phyloP scores from a whole-genome alignment of 2,329 filamentous ascomycete species.

The Claviceps sp. region DNA sequence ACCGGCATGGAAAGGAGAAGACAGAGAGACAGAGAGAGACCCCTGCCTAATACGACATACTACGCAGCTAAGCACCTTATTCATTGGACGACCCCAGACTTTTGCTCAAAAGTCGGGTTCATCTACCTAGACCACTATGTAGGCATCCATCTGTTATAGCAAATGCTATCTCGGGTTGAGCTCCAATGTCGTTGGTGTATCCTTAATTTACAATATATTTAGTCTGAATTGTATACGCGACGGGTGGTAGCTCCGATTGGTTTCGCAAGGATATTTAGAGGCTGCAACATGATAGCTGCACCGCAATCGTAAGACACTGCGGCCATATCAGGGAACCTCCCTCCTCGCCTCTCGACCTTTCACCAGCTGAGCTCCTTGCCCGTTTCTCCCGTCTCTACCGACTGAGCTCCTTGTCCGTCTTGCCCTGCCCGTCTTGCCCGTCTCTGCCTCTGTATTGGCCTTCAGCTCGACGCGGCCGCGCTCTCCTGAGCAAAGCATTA shows the following conservation, averaged over 20 bases:
- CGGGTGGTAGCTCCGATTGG: background rate
- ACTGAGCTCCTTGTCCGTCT: constrained; percentile 6
- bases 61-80: too few relatives aligned
- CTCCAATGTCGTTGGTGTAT: constrained; percentile 1
- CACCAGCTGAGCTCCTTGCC: background rate
- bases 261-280: background rate
- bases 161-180: background rate
- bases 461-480: constrained; percentile 13
- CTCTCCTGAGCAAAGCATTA: constrained; percentile 14
- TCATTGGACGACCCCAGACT: background rate
- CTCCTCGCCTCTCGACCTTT: background rate
- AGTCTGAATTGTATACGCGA: constrained; percentile 1
- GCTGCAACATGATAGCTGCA: background rate
- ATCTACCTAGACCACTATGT: background rate
- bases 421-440: constrained; percentile 5
- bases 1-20: too few relatives aligned
- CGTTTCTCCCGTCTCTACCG: background rate
- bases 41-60: too few relatives aligned
- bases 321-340: background rate
- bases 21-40: too few relatives aligned
- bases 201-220: constrained; percentile 1
- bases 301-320: background rate
- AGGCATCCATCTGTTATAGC: background rate
- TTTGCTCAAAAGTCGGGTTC: background rate
- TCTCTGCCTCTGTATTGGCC: constrained; percentile 7